Conservation (phyloP, 177 flowering plant genomes). For the Vitis hybrid region DNA sequence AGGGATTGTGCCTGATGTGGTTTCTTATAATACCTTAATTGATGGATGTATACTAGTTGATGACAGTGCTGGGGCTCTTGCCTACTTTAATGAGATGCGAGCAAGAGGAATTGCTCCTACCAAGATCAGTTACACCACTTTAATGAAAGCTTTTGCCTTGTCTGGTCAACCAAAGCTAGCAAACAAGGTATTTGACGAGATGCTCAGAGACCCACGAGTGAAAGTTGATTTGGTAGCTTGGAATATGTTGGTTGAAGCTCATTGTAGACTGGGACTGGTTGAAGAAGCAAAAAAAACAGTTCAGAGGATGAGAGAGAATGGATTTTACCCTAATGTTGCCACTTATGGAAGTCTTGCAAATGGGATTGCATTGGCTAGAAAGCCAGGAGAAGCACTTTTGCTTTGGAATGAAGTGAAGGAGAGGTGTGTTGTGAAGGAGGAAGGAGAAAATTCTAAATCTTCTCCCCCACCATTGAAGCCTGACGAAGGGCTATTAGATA, state of each 20-base stretch:
- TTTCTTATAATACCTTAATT: conserved; percentile 84
- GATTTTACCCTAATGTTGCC: conserved; percentile 67
- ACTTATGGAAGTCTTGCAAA: conserved; percentile 94
- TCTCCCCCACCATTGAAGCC: conserved; percentile 62
- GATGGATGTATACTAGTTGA: conserved; percentile 86
- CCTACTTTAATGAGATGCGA: conserved; percentile 90
- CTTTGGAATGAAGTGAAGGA: conserved; percentile 94
- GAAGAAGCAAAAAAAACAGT: conserved; percentile 72
- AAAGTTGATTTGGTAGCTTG: conserved; percentile 81
- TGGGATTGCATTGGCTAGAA: conserved; percentile 81
- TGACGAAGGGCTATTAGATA: conserved; percentile 82
- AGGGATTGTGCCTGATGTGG: conserved; percentile 76
- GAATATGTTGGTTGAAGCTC: conserved; percentile 93
- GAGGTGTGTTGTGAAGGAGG: conserved; percentile 37
- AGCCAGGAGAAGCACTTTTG: conserved; percentile 91
- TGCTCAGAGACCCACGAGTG: conserved; percentile 82
- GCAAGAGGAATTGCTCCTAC: conserved; percentile 75
- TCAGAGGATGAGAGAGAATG: conserved; percentile 67
- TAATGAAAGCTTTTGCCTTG: conserved; percentile 90
- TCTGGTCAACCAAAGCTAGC: conserved; percentile 89
- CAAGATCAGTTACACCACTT: conserved; percentile 90
- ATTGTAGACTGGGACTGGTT: conserved; percentile 67
- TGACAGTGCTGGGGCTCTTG: conserved; percentile 83
- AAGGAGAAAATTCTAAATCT: conserved; percentile 22
- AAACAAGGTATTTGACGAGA: conserved; percentile 77